These are phyloP conservation scores for Pseudocercospora cruenta DNA, from an alignment of 2,329 filamentous ascomycete genomes.

Conservation along the genomic window DNA sequence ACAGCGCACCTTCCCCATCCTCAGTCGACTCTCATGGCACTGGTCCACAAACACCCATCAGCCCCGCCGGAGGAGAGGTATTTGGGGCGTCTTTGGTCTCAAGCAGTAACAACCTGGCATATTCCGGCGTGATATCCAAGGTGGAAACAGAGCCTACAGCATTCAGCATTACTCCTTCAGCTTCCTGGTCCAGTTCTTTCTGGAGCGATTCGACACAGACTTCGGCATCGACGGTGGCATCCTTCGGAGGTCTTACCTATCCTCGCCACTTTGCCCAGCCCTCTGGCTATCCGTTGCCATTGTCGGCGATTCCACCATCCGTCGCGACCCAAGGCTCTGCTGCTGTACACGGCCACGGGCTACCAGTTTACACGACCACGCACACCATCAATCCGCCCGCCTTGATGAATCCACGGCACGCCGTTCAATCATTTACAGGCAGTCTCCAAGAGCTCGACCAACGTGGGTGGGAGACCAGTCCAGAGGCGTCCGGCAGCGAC, in stretches of 20 bases:
- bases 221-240: neutral
- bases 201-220: neutral
- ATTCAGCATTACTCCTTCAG: neutral
- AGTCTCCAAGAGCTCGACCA: conserved; percentile 9
- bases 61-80: conserved; percentile 1
- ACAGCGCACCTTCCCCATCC: conserved; percentile 25
- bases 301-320: neutral
- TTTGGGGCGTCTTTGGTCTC: neutral
- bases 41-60: conserved; percentile 27
- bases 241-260: conserved; percentile 3
- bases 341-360: neutral
- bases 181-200: conserved; percentile 2
- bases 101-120: neutral
- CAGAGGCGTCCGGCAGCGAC: conserved; percentile 11
- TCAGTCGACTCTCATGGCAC: conserved; percentile 23
- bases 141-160: neutral
- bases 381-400: neutral
- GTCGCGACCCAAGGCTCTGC: neutral
- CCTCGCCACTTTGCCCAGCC: neutral
- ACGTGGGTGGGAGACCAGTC: conserved; percentile 3
- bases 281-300: neutral
- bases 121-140: neutral
- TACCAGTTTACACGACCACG: neutral
- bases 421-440: neutral
- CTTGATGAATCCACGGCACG: neutral